Percentiles rank a stretch among this genome's conserved stretches.
Evolutionary conservation across 768 basidiomycete species (phyloP).

Genomic region (Psilocybe cyanescens): DNA sequence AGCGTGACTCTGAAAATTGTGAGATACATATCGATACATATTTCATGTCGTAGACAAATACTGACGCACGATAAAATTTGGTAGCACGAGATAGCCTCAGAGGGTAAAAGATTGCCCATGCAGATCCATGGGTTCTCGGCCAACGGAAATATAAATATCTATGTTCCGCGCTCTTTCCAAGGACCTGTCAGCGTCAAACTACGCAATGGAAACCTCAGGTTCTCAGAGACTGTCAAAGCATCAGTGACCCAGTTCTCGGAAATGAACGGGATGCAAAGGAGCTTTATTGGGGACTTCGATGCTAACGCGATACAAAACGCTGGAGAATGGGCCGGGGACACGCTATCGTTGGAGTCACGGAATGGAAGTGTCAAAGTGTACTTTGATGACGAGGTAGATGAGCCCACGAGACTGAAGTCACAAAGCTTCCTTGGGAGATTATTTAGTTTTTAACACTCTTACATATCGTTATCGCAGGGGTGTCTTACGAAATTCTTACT

Average conservation of each 20-base stretch:
- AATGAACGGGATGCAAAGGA: constrained; percentile 28
- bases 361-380: constrained; percentile 39
- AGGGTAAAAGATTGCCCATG: constrained; percentile 25
- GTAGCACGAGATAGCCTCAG: constrained; percentile 23
- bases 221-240: constrained; percentile 32
- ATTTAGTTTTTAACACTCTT: constrained; percentile 24
- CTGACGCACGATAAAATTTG: not conserved
- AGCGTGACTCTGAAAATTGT: constrained; percentile 22
- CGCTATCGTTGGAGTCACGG: constrained; percentile 32
- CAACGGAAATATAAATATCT: constrained; percentile 35
- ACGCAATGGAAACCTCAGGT: constrained; percentile 28
- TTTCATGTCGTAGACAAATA: not conserved
- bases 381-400: constrained; percentile 37
- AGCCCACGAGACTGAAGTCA: constrained; percentile 5
- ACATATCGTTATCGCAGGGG: too few species aligned
- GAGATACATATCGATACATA: constrained; percentile 1
- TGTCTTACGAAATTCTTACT: too few species aligned
- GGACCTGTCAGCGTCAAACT: constrained; percentile 35
- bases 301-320: constrained; percentile 15
- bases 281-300: constrained; percentile 41
- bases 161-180: constrained; percentile 44
- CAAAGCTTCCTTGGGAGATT: constrained; percentile 27
- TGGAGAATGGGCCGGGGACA: constrained; percentile 39
- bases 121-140: constrained; percentile 22
- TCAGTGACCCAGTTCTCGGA: constrained; percentile 36